Percentiles rank a stretch among this genome's conserved stretches.
These are phyloP conservation scores for Arthrobotrys conoides DNA, from an alignment of 2,329 filamentous ascomycete genomes.

Conservation along the genomic window DNA sequence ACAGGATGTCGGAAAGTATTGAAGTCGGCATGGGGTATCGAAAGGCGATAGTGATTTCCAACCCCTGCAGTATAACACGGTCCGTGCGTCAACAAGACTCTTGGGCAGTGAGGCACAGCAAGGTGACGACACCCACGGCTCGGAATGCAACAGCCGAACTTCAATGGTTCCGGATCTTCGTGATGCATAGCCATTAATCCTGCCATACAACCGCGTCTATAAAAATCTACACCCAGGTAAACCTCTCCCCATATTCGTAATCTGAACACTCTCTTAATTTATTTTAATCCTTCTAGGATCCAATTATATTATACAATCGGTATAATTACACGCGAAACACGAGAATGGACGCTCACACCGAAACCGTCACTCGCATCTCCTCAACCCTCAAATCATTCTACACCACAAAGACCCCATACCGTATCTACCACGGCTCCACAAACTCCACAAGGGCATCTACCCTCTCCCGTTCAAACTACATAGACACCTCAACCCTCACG, in stretches of 20 bases:
- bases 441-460: conserved; percentile 70
- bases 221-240: conserved; percentile 7
- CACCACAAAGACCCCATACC: conserved; percentile 70
- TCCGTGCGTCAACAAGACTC: conserved; percentile 2
- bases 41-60: neutral
- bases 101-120: neutral
- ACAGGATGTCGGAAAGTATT: neutral
- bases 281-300: neutral
- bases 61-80: neutral
- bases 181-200: neutral
- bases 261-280: neutral
- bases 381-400: conserved; percentile 69
- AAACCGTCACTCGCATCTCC: conserved; percentile 69
- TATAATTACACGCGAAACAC: neutral
- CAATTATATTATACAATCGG: neutral
- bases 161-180: neutral
- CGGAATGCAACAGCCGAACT: conserved; percentile 25
- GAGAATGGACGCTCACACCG: conserved; percentile 66
- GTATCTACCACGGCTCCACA: conserved; percentile 74
- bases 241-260: neutral
- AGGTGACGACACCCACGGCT: conserved; percentile 14
- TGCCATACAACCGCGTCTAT: neutral
- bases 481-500: conserved; percentile 71
- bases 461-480: conserved; percentile 67
- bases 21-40: neutral